Evolutionary conservation across 768 basidiomycete genomes (phyloP).

Genomic region (Crassisporium funariophilum): DNA sequence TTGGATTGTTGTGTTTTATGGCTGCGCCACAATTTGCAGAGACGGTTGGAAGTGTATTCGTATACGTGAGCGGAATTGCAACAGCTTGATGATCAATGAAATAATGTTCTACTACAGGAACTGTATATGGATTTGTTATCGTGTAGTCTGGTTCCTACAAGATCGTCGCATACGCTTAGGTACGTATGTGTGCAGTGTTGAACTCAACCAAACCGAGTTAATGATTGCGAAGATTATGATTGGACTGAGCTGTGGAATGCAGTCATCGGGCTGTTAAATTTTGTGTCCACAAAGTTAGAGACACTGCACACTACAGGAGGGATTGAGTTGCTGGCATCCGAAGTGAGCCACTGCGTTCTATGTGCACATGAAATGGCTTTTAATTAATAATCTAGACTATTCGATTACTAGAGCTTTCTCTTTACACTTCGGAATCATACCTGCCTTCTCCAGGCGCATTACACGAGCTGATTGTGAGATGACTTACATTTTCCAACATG

Average conservation of each 20-base stretch:
- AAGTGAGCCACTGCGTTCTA: slow-evolving; percentile 40
- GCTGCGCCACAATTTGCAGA: slow-evolving; percentile 72
- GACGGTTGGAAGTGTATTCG: slow-evolving; percentile 54
- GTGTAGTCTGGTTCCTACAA: slow-evolving; percentile 59
- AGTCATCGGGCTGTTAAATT: slow-evolving; percentile 54
- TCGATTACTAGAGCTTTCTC: slow-evolving; percentile 50
- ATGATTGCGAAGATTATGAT: slow-evolving; percentile 51
- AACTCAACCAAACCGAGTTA: neutral
- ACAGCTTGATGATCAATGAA: neutral
- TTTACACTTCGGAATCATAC: slow-evolving; percentile 54
- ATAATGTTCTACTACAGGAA: slow-evolving; percentile 36
- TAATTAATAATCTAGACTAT: slow-evolving; percentile 40
- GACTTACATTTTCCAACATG: neutral
- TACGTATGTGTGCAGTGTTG: slow-evolving; percentile 26
- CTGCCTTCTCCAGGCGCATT: slow-evolving; percentile 55
- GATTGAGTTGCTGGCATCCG: slow-evolving; percentile 52
- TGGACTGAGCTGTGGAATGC: slow-evolving; percentile 70
- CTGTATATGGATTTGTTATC: slow-evolving; percentile 57
- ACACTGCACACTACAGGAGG: slow-evolving; percentile 54
- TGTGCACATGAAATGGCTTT: neutral
- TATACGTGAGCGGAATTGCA: slow-evolving; percentile 52
- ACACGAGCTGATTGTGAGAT: slow-evolving; percentile 64
- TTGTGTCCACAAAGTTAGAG: slow-evolving; percentile 57
- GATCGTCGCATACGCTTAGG: slow-evolving; percentile 56
- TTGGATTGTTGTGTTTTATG: slow-evolving; percentile 72